Evolutionary conservation across 208 protist species (phyloP).

Genomic region (Trypanosomatidae sp.): DNA sequence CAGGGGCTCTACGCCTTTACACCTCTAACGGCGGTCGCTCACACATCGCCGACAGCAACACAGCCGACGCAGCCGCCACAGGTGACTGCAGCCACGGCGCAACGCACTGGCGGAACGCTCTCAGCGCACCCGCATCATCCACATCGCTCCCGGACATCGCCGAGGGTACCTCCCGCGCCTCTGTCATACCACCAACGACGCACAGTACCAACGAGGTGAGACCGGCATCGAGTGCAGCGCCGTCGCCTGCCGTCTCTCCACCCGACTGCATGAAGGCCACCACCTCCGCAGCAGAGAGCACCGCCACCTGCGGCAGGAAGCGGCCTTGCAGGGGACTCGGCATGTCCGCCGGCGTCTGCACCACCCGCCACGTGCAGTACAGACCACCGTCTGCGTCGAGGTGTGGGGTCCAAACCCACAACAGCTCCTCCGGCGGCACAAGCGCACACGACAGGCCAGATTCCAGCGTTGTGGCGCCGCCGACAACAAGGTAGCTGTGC

Average conservation of each 20-base stretch:
- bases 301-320: conserved; percentile 38
- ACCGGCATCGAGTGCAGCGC: not conserved
- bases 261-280: not conserved
- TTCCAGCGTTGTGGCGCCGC: conserved; percentile 21
- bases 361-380: conserved; percentile 39
- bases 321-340: conserved; percentile 27
- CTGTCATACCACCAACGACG: conserved; percentile 17
- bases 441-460: conserved; percentile 12
- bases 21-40: too few relatives aligned
- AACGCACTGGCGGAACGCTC: conserved; percentile 11
- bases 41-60: conserved; percentile 10
- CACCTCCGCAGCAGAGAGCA: conserved; percentile 25
- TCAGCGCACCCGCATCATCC: too few relatives aligned
- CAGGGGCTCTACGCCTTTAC: too few relatives aligned
- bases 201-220: conserved; percentile 22
- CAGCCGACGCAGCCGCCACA: not conserved
- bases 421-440: conserved; percentile 40
- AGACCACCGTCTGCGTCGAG: conserved; percentile 15
- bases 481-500: conserved; percentile 29
- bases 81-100: conserved; percentile 21
- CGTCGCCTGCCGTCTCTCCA: too few relatives aligned
- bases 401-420: conserved; percentile 52
- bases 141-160: too few relatives aligned
- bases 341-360: conserved; percentile 28
- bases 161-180: not conserved